Conservation (phyloP, 2,329 filamentous ascomycete species). For the Nakataea oryzae region DNA sequence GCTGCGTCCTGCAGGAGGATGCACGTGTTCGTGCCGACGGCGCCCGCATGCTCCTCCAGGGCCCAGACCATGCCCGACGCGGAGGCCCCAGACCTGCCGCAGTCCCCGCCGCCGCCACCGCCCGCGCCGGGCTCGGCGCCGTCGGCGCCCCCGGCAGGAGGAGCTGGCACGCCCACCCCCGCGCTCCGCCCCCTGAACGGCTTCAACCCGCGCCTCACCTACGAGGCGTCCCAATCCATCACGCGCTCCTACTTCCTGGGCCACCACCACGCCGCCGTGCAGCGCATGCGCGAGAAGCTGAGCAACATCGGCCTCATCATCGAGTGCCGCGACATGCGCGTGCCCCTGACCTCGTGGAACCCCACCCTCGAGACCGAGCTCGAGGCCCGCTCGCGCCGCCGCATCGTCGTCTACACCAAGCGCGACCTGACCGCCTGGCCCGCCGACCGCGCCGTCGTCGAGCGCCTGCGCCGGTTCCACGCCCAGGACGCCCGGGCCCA, state of each 20-base stretch:
- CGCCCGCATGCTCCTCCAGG: too few species aligned
- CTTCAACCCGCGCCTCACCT: slow-evolving; percentile 66
- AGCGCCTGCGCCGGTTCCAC: slow-evolving; percentile 26
- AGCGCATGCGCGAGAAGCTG: slow-evolving; percentile 73
- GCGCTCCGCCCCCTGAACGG: slow-evolving; percentile 6
- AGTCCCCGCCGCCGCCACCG: background rate
- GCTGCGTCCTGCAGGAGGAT: background rate
- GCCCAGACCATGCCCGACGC: too few species aligned
- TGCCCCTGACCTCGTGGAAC: slow-evolving; percentile 83
- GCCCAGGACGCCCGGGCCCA: slow-evolving; percentile 10
- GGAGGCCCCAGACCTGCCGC: background rate
- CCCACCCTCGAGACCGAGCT: slow-evolving; percentile 76
- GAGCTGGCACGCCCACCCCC: slow-evolving; percentile 8
- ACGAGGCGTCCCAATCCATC: slow-evolving; percentile 62
- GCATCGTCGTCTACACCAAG: slow-evolving; percentile 88
- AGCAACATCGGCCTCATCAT: slow-evolving; percentile 77
- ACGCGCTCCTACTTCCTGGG: slow-evolving; percentile 89
- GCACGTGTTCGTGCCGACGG: too few species aligned
- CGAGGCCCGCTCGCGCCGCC: slow-evolving; percentile 59
- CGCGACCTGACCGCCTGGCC: slow-evolving; percentile 46
- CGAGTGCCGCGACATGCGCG: slow-evolving; percentile 88
- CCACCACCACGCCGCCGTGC: slow-evolving; percentile 75
- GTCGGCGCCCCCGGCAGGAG: slow-evolving; percentile 5
- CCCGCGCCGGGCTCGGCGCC: background rate
- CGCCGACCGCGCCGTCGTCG: slow-evolving; percentile 15